Evolutionary conservation across 441 rosid species (phyloP).

Genomic region (Manihot esculenta): DNA sequence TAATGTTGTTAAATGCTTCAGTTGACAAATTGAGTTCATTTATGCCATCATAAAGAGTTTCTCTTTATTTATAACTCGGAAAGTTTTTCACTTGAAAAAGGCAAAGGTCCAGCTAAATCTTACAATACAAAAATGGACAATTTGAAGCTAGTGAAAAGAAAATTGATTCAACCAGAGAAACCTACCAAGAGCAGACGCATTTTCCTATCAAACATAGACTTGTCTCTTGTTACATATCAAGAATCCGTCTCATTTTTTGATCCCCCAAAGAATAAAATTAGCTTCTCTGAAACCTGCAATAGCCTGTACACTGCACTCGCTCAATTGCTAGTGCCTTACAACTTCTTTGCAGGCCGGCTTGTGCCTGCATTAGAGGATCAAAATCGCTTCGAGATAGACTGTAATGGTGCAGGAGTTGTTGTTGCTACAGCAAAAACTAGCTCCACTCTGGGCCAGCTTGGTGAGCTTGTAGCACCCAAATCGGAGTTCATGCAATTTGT

Average conservation of each 20-base stretch:
- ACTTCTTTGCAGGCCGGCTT: conserved; percentile 21
- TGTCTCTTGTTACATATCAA: conserved; percentile 13
- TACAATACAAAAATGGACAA: no score
- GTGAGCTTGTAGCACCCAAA: conserved; percentile 14
- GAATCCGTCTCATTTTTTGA: conserved; percentile 18
- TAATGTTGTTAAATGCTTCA: no score
- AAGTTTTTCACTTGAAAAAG: no score
- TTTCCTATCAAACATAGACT: conserved; percentile 20
- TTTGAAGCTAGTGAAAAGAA: no score
- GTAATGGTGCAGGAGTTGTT: conserved; percentile 20
- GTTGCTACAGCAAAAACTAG: conserved; percentile 13
- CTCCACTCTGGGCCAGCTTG: conserved; percentile 2
- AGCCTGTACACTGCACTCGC: conserved; percentile 10
- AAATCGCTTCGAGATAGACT: conserved; percentile 20
- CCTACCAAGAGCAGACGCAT: conserved; percentile 14
- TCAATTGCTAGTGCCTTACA: conserved; percentile 18
- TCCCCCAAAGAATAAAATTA: conserved; percentile 9
- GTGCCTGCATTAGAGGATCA: background rate
- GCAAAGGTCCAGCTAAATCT: no score
- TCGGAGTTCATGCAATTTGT: conserved; percentile 10
- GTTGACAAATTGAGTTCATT: no score
- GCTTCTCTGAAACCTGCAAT: conserved; percentile 6
- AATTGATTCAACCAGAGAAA: conserved; percentile 13
- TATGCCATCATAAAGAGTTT: no score
- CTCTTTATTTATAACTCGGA: no score